Conservation (phyloP, 139 green algal genomes). For the Chlorella sp. region DNA sequence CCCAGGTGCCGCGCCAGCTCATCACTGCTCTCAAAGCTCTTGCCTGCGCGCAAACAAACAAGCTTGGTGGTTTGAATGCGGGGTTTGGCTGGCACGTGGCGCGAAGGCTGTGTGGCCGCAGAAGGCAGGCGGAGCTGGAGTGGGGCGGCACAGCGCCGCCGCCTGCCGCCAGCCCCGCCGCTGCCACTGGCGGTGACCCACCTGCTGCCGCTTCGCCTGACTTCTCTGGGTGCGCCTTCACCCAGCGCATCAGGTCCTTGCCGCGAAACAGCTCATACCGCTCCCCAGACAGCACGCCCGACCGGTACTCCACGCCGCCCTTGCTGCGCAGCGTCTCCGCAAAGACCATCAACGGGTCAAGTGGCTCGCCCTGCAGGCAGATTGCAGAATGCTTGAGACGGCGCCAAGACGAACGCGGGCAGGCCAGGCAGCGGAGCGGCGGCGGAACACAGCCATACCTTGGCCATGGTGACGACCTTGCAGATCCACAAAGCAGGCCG, state of each 20-base stretch:
- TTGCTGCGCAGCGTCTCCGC: conserved; percentile 51
- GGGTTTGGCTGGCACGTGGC: no score
- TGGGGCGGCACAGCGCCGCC: neutral
- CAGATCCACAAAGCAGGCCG: no score
- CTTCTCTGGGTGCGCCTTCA: conserved; percentile 43
- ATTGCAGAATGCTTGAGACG: neutral
- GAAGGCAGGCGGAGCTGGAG: neutral
- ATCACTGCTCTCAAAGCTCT: conserved; percentile 3
- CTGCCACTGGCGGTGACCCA: neutral
- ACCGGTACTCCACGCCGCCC: conserved; percentile 48
- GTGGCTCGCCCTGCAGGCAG: neutral
- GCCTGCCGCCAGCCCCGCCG: neutral
- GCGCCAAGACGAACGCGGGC: neutral
- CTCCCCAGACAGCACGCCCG: conserved; percentile 42
- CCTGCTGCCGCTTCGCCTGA: conserved; percentile 5
- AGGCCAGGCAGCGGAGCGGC: neutral
- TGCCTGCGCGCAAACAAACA: conserved; percentile 12
- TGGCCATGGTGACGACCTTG: neutral
- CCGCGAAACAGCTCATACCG: conserved; percentile 67
- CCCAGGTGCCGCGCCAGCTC: conserved; percentile 40
- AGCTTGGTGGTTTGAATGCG: no score
- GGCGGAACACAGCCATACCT: neutral
- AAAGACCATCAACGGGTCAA: conserved; percentile 34
- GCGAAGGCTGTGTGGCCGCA: neutral
- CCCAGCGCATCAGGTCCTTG: conserved; percentile 57